A percentile compares a stretch with the other conserved stretches of the same genome.
Evolutionary conservation across 2,329 filamentous ascomycete species (phyloP).

Genomic region (Clathrospora elynae): DNA sequence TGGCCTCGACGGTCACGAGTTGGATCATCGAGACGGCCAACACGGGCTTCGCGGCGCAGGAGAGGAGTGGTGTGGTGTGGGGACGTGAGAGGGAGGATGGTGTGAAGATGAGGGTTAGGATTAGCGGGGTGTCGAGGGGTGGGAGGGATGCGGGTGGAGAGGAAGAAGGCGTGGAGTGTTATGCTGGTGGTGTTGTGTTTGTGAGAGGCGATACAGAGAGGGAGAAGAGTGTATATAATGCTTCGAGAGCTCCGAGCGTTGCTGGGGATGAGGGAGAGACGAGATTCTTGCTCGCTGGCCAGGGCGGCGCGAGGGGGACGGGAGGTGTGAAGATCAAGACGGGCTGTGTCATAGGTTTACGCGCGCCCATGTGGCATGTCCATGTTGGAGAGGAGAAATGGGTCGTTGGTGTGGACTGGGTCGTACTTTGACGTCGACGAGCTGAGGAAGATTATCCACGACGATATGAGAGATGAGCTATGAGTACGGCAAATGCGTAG

Average conservation of each 20-base stretch:
- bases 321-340: conserved; percentile 29
- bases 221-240: conserved; percentile 22
- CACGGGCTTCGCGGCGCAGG: conserved; percentile 25
- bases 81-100: conserved; percentile 34
- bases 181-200: conserved; percentile 30
- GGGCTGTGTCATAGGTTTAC: conserved; percentile 43
- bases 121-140: conserved; percentile 1
- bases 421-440: conserved; percentile 24
- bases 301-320: conserved; percentile 26
- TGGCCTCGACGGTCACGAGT: conserved; percentile 56
- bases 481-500: conserved; percentile 7
- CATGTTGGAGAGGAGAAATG: conserved; percentile 43
- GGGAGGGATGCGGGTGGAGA: not conserved
- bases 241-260: conserved; percentile 9
- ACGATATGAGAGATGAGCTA: conserved; percentile 16
- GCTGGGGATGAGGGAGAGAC: conserved; percentile 4
- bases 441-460: conserved; percentile 5
- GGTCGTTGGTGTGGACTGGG: conserved; percentile 53
- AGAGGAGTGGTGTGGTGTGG: conserved; percentile 14
- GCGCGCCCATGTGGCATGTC: conserved; percentile 51
- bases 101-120: conserved; percentile 25
- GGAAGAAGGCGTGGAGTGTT: conserved; percentile 25
- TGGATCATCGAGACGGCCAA: conserved; percentile 57
- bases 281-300: conserved; percentile 37
- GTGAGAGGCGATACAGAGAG: conserved; percentile 22